Evolutionary conservation across 2,329 filamentous ascomycete genomes (phyloP).

Genomic region (Sphaerulina vaccinii): DNA sequence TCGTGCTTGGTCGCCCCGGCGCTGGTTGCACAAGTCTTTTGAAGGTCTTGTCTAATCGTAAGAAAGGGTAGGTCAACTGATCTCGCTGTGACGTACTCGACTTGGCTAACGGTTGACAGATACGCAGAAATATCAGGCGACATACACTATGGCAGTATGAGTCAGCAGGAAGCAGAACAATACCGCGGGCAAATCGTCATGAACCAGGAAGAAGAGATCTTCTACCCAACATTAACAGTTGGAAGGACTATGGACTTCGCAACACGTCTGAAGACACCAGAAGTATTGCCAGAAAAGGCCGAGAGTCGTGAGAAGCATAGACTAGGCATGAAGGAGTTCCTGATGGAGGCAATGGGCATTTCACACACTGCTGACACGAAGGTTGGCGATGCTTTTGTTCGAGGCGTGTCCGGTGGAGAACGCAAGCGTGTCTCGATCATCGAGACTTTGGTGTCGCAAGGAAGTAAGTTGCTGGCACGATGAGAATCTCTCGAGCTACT

Average conservation of each 20-base stretch:
- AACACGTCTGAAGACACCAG: constrained; percentile 52
- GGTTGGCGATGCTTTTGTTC: constrained; percentile 65
- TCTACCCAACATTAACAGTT: constrained; percentile 59
- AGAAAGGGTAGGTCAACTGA: no score
- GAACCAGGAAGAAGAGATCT: constrained; percentile 49
- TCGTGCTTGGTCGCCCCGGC: constrained; percentile 35
- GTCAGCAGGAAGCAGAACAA: constrained; percentile 42
- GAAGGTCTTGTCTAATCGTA: constrained; percentile 68
- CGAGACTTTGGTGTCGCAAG: constrained; percentile 60
- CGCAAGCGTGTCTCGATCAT: constrained; percentile 68
- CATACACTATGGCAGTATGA: constrained; percentile 55
- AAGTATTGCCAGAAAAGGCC: constrained; percentile 38
- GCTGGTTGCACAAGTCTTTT: constrained; percentile 64
- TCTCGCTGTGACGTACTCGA: no score
- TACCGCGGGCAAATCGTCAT: constrained; percentile 49
- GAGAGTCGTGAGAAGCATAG: constrained; percentile 47
- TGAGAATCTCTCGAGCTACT: no score
- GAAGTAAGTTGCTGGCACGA: no score
- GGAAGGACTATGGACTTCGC: constrained; percentile 58
- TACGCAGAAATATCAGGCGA: constrained; percentile 54
- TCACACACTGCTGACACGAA: constrained; percentile 63
- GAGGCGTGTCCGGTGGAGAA: constrained; percentile 68
- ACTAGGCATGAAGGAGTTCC: constrained; percentile 51
- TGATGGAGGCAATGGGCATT: constrained; percentile 59
- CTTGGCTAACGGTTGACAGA: constrained; percentile 50